Evolutionary conservation across 2,329 filamentous ascomycete genomes (phyloP), one percentile per base, ranked within the genome.

Genomic region (Cordyceps fumosorosea): DNA sequence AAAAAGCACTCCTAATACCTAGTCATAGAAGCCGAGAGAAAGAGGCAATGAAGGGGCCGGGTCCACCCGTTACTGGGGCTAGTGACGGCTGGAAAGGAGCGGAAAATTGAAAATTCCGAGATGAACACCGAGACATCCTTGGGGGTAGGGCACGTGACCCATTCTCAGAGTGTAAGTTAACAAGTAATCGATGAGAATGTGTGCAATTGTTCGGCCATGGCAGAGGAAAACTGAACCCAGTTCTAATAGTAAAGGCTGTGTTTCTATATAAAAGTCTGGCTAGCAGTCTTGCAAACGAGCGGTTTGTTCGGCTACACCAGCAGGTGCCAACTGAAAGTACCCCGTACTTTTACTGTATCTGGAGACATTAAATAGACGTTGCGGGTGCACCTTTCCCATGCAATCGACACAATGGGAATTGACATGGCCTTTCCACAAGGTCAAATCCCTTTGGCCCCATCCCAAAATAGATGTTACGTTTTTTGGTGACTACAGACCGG

Each of bases 1-100:
- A 69, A 69, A 74, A 72, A 73, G 71, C 69, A 56, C 67, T 65
- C 45, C 67, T 65, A 65, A 62, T 67, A 67, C 69, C 68, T 67
- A 67, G 69, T 70, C 74, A 72, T 76, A 75, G 75, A 78, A 78
- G 72, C 75, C 72, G 69, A 75, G 71, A 74, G 76, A 78, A 78
- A 71, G 71, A 72, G 70, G 70, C 71, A 71, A 74, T 68, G 68
- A 69, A 63, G 62, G 63, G 64, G 65, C 63, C 57, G 65, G 66
- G 65, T 64, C 69, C 67, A 70, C 69, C 57, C 53, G 51, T 51
- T 12, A 29, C 42, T 62, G 50, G 64, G 66, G 52, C 66, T 67
- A 65, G 64, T 71, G 52, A 56, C 53, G 44, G 60, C 29, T 20
- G 10, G 44, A 32, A 26, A 62, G 60, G 34, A 62, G 47, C 60